Evolutionary conservation across 2,329 filamentous ascomycete species (phyloP).

Genomic region (Sclerotinia nivalis): DNA sequence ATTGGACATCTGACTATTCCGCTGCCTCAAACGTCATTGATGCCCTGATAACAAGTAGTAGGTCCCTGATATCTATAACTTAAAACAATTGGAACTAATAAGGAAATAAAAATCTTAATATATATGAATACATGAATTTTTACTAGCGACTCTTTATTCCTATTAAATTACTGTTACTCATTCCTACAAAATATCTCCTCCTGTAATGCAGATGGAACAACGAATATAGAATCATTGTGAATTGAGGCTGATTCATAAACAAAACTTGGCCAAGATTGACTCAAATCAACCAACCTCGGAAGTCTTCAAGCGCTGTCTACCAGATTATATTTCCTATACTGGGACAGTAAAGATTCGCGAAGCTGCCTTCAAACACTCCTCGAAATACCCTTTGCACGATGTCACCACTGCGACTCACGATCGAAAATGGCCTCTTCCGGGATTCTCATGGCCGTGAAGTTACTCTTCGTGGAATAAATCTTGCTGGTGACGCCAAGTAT

Average conservation of each 20-base stretch:
- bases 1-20: not conserved
- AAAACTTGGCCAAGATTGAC: not conserved
- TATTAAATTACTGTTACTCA: not conserved
- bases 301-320: not conserved
- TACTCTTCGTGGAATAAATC: constrained; percentile 88
- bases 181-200: not conserved
- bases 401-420: constrained; percentile 73
- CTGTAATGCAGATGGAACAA: not conserved
- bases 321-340: not conserved
- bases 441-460: constrained; percentile 82
- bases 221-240: not conserved
- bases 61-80: no score
- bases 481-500: constrained; percentile 87
- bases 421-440: constrained; percentile 83
- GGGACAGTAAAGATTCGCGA: not conserved
- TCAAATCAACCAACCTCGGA: not conserved
- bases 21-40: not conserved
- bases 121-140: not conserved
- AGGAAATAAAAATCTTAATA: not conserved
- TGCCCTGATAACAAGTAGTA: no score
- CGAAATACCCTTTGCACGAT: constrained; percentile 48
- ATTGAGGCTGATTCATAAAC: not conserved
- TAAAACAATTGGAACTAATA: not conserved
- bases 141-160: not conserved
- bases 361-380: not conserved